A percentile compares a stretch with the other conserved stretches of the same genome.
These are phyloP conservation scores for Bremia lactucae DNA, from an alignment of 352 stramenopile species.

Conservation along the genomic window DNA sequence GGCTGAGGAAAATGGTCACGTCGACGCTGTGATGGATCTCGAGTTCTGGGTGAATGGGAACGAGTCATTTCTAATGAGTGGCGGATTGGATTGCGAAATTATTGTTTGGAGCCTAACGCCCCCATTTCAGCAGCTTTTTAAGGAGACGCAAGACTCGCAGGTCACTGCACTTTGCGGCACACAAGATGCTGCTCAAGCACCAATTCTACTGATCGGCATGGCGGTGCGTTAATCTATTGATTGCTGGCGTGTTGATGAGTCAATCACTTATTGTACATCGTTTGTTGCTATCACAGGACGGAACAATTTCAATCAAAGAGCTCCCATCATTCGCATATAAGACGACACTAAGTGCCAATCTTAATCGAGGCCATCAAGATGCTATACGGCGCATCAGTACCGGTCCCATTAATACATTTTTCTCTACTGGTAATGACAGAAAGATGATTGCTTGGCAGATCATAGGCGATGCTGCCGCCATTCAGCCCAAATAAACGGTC, in stretches of 20 bases:
- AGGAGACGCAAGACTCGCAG: constrained; percentile 67
- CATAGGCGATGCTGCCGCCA: constrained; percentile 54
- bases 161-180: constrained; percentile 67
- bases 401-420: constrained; percentile 74
- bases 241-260: constrained; percentile 26
- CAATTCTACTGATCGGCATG: constrained; percentile 70
- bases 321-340: constrained; percentile 81
- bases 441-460: constrained; percentile 84
- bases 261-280: constrained; percentile 4
- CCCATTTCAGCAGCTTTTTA: constrained; percentile 73
- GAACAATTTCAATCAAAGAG: constrained; percentile 73
- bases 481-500: constrained; percentile 45
- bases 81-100: constrained; percentile 68
- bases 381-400: constrained; percentile 64
- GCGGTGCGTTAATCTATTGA: constrained; percentile 28
- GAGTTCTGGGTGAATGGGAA: constrained; percentile 80
- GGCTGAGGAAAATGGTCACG: constrained; percentile 59
- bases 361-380: constrained; percentile 67
- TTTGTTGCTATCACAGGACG: constrained; percentile 34
- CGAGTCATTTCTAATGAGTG: constrained; percentile 82
- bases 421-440: constrained; percentile 64
- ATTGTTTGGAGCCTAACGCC: constrained; percentile 74
- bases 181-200: constrained; percentile 47
- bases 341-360: constrained; percentile 40
- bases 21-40: constrained; percentile 76